Evolutionary conservation across 495 filamentous ascomycete species (phyloP), one percentile per base, ranked within the genome.

Genomic region (Hyaloscypha finlandica): DNA sequence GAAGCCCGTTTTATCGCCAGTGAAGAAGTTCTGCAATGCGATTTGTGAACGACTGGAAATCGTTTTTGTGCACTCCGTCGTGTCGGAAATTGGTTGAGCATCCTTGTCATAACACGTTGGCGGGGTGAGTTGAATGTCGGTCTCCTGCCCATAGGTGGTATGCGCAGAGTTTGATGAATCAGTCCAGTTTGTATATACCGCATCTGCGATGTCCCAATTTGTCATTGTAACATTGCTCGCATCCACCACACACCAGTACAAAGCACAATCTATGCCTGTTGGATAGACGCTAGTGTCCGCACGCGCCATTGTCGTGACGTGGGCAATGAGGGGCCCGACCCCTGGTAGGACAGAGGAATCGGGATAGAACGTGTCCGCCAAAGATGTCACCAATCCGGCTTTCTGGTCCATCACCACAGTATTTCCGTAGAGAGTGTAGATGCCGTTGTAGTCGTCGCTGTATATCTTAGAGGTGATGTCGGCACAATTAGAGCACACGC

Each of bases 401-500:
- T 12, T 37, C 35, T 37, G 8, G 35, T 37, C 3, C 35, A 37
- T 37, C 8, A 12, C 35, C 35, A 37, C 35, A 6, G 12, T 6
- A 6, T 6, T 37, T 12, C 35, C 35, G 12, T 37, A 37, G 12
- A 37, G 35, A 12, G 35, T 37, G 12, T 37, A 37, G 12, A 8
- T 8, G 35, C 3, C 35, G 6, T 37, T 6, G 12, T 37, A 6
- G 35, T 37, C 1, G 9, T 22, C 60, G 31, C 25, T 25, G 2
- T 25, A 25, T 25, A 63, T 63, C 4, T 3, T 5, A 20, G 33
- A 48, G 20, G 14, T 25, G 22, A 63, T 63, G 39, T 63, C 35
- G 12, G 60, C 60, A 30, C 60, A 63, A 4, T 63, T 19, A 4
- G 8, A 48, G 60, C 60, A 63, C 22, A 63, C 60, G 22, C 60